A percentile compares a stretch with the other conserved stretches of the same genome.
Evolutionary conservation across 2,329 filamentous ascomycete species (phyloP).

Genomic region (Clarireedia paspali): DNA sequence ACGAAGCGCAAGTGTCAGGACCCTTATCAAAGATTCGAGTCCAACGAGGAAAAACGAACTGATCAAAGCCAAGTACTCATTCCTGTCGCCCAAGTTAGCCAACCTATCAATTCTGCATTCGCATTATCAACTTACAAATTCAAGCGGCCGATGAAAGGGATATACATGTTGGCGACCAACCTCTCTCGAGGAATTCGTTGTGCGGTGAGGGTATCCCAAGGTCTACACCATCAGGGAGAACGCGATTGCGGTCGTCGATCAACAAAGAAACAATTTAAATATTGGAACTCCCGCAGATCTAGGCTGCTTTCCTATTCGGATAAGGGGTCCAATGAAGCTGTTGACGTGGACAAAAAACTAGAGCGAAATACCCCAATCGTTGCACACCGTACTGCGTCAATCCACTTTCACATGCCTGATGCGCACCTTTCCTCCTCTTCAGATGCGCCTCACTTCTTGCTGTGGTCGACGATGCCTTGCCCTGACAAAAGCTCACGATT

Average conservation of each 20-base stretch:
- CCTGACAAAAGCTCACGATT: no score
- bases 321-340: not conserved
- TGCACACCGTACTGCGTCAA: not conserved
- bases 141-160: slow-evolving; percentile 36
- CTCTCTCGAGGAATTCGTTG: slow-evolving; percentile 1
- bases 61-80: slow-evolving; percentile 81
- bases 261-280: slow-evolving; percentile 1
- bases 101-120: not conserved
- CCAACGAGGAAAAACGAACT: slow-evolving; percentile 76
- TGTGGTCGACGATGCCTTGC: not conserved
- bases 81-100: slow-evolving; percentile 37
- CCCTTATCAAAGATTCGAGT: slow-evolving; percentile 73
- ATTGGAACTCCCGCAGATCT: not conserved
- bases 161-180: slow-evolving; percentile 23
- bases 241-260: not conserved
- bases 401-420: slow-evolving; percentile 8
- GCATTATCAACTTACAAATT: slow-evolving; percentile 29
- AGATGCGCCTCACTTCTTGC: not conserved
- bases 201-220: slow-evolving; percentile 1
- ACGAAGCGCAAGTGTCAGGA: slow-evolving; percentile 85
- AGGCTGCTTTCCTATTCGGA: not conserved
- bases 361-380: slow-evolving; percentile 1
- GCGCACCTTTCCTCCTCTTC: not conserved
- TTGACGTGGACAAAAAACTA: slow-evolving; percentile 6
- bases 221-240: not conserved